Base-by-base conservation (phyloP, 116 monocot genomes). In the Thalassia testudinum region DNA sequence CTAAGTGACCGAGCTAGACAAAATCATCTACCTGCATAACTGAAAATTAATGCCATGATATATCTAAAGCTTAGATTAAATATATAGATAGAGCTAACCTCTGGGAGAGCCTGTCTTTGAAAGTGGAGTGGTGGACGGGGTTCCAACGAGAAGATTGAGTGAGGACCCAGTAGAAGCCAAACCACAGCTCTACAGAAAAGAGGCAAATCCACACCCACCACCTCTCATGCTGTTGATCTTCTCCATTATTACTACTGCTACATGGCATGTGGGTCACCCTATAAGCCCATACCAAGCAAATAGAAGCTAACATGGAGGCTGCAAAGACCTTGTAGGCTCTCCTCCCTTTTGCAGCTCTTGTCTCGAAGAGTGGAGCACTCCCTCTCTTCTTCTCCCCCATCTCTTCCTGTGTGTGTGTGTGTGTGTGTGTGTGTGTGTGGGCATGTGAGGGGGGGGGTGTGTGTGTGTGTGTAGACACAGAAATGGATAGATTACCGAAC, bases 161-260 rank as follows among this genome's bases (percentile, higher is more conserved):
- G 34, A 85, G 23, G 24, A 77, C 16, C 80, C 79, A 85, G 61
- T 79, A 79, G 58, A 79, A 57, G 1, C 61, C 63, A 47, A 70
- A 85, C 85, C 79, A 85, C 5, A 85, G 52, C 70, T 85, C 85
- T 10, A 73, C 69, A 1, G 54, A 50, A 12, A 70, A 37, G 37
- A 85, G 7, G 25, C 70, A 72, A 12, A 70, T 42, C 85, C 75
- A 79, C 13, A 70, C 65, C 76, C 69, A 75, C 52, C 72, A 66
- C 52, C 66, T 65, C 14, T 52, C 60, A 43, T 52, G 52, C 18
- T n/a, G n/a, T n/a, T n/a, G n/a, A 40, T n/a, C 59, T 57, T 2
- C 23, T 52, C 10, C n/a, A 64, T 30, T 62, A 70, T 40, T 7
- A 40, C 40, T 40, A 8, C 40, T 14, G 14, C 11, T 40, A 8